Conservation (phyloP, 2,329 filamentous ascomycete species). For the Fusarium bulbicola region DNA sequence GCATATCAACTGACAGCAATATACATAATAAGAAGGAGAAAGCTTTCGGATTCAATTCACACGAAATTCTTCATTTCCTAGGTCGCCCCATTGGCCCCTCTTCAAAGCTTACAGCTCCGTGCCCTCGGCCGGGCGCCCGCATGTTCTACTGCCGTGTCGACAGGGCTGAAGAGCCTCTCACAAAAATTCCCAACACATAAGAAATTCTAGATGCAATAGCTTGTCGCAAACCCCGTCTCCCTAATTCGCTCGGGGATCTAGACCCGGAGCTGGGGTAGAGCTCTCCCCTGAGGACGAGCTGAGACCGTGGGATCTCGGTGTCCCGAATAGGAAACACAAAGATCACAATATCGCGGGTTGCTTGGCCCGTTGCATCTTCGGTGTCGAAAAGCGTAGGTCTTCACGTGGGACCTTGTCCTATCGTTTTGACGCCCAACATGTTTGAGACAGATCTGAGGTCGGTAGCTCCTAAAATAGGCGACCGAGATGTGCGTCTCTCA, state of each 20-base stretch:
- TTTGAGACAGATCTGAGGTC: slow-evolving; percentile 14
- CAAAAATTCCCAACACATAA: not conserved
- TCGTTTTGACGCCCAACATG: not conserved
- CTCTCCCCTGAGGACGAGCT: slow-evolving; percentile 29
- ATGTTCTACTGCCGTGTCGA: not conserved
- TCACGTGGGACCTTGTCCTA: slow-evolving; percentile 33
- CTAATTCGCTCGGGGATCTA: slow-evolving; percentile 33
- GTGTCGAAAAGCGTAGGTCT: slow-evolving; percentile 41
- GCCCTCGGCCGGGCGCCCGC: not conserved
- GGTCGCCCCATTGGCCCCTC: not conserved
- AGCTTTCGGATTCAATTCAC: not conserved
- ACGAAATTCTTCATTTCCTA: not conserved
- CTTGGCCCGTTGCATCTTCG: slow-evolving; percentile 27
- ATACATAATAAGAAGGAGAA: not conserved
- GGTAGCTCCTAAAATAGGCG: slow-evolving; percentile 15
- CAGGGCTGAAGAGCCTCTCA: slow-evolving; percentile 28
- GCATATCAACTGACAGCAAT: not conserved
- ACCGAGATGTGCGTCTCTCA: slow-evolving; percentile 25
- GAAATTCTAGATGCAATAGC: slow-evolving; percentile 13
- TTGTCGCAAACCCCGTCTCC: not conserved
- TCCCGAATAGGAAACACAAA: slow-evolving; percentile 28
- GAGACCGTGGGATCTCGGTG: slow-evolving; percentile 33
- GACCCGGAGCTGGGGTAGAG: slow-evolving; percentile 20
- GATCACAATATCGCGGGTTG: slow-evolving; percentile 21
- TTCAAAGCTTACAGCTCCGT: not conserved